Percentiles rank a stretch among this genome's conserved stretches.
Conservation (phyloP, 2,329 filamentous ascomycete genomes). For the Claviceps digitariae region DNA sequence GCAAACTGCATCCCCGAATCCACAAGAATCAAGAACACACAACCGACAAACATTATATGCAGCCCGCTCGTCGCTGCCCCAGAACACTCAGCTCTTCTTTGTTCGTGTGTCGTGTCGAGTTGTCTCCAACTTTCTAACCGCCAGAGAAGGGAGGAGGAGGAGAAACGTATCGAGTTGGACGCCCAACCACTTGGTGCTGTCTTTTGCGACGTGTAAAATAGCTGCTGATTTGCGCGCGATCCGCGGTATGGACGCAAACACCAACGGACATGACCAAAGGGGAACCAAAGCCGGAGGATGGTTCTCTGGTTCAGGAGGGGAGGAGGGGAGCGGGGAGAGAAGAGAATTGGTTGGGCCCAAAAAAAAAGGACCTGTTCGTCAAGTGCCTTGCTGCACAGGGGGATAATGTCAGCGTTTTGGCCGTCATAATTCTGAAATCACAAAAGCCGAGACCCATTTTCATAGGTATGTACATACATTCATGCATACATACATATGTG, state of each 20-base stretch:
- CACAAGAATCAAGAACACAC: neutral
- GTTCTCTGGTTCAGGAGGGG: neutral
- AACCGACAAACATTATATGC: neutral
- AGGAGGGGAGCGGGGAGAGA: too few species aligned
- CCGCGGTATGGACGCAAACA: neutral
- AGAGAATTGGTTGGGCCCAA: too few species aligned
- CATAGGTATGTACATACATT: neutral
- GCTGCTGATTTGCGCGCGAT: neutral
- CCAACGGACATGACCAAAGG: neutral
- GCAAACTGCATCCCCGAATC: neutral
- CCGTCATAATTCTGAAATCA: neutral
- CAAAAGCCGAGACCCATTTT: neutral
- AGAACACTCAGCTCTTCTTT: neutral
- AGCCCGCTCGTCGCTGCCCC: neutral
- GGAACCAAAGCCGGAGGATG: neutral
- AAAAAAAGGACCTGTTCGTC: neutral
- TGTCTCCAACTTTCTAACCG: neutral
- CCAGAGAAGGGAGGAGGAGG: neutral
- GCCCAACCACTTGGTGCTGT: slow-evolving; percentile 1
- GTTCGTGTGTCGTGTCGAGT: neutral
- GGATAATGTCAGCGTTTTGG: neutral
- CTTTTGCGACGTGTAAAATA: neutral
- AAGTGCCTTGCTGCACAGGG: neutral
- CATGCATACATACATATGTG: too few species aligned
- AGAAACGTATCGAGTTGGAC: neutral